Evolutionary conservation across 2,329 filamentous ascomycete genomes (phyloP).

Genomic region (Aureobasidium pullulans): DNA sequence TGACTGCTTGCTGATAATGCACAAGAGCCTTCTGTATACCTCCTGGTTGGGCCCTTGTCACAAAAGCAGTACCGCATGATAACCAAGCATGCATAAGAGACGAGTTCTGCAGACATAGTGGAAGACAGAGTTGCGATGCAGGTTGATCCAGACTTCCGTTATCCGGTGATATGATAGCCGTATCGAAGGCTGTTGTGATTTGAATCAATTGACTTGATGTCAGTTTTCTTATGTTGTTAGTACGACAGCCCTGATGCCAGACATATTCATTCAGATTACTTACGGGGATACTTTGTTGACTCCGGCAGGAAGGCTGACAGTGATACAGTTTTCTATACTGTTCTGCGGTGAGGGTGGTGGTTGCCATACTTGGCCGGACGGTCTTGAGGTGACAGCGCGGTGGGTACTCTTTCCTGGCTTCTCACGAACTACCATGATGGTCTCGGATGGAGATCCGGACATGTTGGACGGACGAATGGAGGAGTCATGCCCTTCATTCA

Average conservation of each 20-base stretch:
- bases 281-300: constrained; percentile 6
- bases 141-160: neutral
- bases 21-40: neutral
- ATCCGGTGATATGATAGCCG: constrained; percentile 3
- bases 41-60: neutral
- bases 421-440: neutral
- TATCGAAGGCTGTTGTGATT: constrained; percentile 7
- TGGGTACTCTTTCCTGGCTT: neutral
- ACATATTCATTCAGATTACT: neutral
- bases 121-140: neutral
- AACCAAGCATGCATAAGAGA: constrained; percentile 11
- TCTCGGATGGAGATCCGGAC: neutral
- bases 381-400: neutral
- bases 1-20: constrained; percentile 4
- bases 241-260: neutral
- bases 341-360: neutral
- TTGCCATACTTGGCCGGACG: neutral
- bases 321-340: constrained; percentile 6
- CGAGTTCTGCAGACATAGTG: constrained; percentile 1
- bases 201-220: constrained; percentile 11
- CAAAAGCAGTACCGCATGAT: constrained; percentile 5
- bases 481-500: neutral
- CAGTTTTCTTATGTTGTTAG: neutral
- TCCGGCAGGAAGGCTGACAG: neutral
- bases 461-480: neutral